A percentile compares a stretch with the other conserved stretches of the same genome.
Evolutionary conservation across 352 stramenopile species (phyloP).

Genomic region (Globisporangium recalcitrans): DNA sequence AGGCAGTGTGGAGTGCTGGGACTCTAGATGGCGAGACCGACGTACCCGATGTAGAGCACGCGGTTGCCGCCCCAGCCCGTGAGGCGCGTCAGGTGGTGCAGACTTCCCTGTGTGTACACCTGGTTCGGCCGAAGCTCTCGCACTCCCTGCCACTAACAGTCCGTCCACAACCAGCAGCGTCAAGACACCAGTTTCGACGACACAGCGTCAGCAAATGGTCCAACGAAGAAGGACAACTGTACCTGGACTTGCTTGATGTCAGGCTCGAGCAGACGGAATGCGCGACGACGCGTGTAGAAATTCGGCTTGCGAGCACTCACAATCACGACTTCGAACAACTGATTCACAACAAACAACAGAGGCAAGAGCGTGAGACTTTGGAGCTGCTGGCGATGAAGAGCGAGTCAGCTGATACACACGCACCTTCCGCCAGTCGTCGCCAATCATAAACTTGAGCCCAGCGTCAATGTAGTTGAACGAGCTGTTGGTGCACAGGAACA

Average conservation of each 20-base stretch:
- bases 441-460: constrained; percentile 90
- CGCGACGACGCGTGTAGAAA: constrained; percentile 87
- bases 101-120: constrained; percentile 81
- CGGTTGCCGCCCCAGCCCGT: constrained; percentile 68
- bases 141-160: constrained; percentile 61
- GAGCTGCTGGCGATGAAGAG: too few relatives aligned
- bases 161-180: not conserved
- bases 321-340: constrained; percentile 89
- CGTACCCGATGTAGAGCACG: constrained; percentile 91
- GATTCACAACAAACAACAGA: not conserved
- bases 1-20: too few relatives aligned
- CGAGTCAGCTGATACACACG: too few relatives aligned
- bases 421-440: constrained; percentile 83
- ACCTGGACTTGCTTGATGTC: constrained; percentile 64
- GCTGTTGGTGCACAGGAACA: constrained; percentile 93
- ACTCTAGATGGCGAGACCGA: too few relatives aligned
- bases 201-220: not conserved
- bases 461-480: constrained; percentile 92
- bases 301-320: constrained; percentile 87
- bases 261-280: constrained; percentile 69
- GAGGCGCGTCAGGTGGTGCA: constrained; percentile 51
- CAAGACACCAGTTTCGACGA: not conserved
- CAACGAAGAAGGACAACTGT: not conserved
- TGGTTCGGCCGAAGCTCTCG: constrained; percentile 45
- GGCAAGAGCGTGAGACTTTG: not conserved